Conservation (phyloP, 768 basidiomycete species). For the Roridomyces roridus region DNA sequence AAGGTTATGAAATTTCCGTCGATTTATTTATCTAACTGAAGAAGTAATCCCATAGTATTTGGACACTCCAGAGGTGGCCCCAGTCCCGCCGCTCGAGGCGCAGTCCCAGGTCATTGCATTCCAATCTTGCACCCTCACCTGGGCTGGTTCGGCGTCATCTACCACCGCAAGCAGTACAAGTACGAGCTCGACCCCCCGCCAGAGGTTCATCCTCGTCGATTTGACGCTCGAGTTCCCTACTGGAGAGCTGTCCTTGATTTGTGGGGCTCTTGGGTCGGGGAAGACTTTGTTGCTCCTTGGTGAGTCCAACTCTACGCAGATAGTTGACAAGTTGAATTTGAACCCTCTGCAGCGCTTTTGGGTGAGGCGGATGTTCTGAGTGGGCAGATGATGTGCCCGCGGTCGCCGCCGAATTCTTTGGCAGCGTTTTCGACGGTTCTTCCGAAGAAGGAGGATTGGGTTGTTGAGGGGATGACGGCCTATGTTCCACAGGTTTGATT, state of each 20-base stretch:
- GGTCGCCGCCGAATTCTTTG: conserved; percentile 82
- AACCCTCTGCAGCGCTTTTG: conserved; percentile 76
- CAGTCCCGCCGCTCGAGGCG: conserved; percentile 59
- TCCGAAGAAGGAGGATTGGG: conserved; percentile 66
- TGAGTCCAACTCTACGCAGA: conserved; percentile 25
- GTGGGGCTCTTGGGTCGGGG: conserved; percentile 89
- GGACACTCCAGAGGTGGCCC: conserved; percentile 68
- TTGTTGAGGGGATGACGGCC: conserved; percentile 78
- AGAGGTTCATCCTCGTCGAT: conserved; percentile 81
- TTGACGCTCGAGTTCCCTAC: conserved; percentile 77
- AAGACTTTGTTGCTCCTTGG: conserved; percentile 83
- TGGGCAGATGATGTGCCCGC: conserved; percentile 81
- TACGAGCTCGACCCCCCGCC: conserved; percentile 72
- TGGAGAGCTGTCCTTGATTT: conserved; percentile 84
- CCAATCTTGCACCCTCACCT: conserved; percentile 86
- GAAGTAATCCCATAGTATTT: conserved; percentile 64
- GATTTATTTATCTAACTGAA: background rate
- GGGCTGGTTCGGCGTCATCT: conserved; percentile 48
- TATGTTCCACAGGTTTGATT: conserved; percentile 78
- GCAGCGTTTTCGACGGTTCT: conserved; percentile 55
- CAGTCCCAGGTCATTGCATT: conserved; percentile 71
- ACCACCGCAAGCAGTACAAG: conserved; percentile 52
- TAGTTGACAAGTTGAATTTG: background rate
- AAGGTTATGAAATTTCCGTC: no score
- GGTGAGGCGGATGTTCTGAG: conserved; percentile 89